These are phyloP conservation scores for Pyricularia sp. DNA, from an alignment of 2,329 filamentous ascomycete genomes.

Conservation along the genomic window DNA sequence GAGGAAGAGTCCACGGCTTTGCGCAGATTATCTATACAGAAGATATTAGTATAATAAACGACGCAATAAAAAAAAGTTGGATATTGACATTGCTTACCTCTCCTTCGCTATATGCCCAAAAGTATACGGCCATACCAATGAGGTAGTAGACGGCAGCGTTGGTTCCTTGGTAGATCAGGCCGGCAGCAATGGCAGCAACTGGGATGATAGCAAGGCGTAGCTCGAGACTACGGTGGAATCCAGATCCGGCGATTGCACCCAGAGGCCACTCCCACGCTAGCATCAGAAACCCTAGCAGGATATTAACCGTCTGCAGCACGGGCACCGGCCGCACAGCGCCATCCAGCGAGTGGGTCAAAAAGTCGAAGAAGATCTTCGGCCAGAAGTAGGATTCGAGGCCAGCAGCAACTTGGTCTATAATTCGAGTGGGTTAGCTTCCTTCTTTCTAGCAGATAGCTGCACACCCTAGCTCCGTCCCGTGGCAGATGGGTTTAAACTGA, in stretches of 20 bases:
- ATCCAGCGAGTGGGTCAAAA: slow-evolving; percentile 82
- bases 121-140: slow-evolving; percentile 75
- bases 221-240: slow-evolving; percentile 78
- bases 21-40: slow-evolving; percentile 47
- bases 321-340: slow-evolving; percentile 77
- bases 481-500: slow-evolving; percentile 26
- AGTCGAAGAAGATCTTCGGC: slow-evolving; percentile 99
- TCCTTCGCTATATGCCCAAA: slow-evolving; percentile 94
- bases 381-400: slow-evolving; percentile 86
- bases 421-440: slow-evolving; percentile 14
- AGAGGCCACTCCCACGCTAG: slow-evolving; percentile 89
- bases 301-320: slow-evolving; percentile 77
- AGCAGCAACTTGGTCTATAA: slow-evolving; percentile 73
- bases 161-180: slow-evolving; percentile 81
- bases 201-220: slow-evolving; percentile 73
- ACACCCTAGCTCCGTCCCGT: neutral
- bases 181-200: slow-evolving; percentile 57
- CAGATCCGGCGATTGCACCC: slow-evolving; percentile 58
- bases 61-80: slow-evolving; percentile 3
- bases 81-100: slow-evolving; percentile 51
- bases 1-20: slow-evolving; percentile 57
- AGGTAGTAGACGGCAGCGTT: slow-evolving; percentile 89
- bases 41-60: slow-evolving; percentile 8
- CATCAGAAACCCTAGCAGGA: slow-evolving; percentile 65
- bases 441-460: neutral